phyloP scores from a whole-genome alignment of 2,329 filamentous ascomycete genomes.

The Colletotrichum limetticola region DNA sequence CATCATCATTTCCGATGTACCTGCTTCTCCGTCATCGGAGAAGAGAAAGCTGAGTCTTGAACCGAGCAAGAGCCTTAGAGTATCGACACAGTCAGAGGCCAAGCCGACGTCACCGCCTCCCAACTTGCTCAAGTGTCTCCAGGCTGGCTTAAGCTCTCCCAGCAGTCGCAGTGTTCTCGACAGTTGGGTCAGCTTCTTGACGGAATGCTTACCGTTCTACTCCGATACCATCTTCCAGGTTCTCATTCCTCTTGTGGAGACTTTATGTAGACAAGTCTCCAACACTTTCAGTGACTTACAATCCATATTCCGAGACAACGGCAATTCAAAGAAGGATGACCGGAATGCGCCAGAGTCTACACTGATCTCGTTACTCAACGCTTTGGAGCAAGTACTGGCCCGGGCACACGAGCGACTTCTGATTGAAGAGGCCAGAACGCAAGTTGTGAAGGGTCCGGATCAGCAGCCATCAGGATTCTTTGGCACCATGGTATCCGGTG shows the following conservation, averaged over 20 bases:
- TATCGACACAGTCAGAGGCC: conserved; percentile 48
- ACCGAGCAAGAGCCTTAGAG: conserved; percentile 50
- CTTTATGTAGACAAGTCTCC: conserved; percentile 82
- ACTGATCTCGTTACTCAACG: conserved; percentile 88
- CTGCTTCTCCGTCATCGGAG: conserved; percentile 58
- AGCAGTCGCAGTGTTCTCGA: conserved; percentile 83
- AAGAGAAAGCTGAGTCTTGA: conserved; percentile 57
- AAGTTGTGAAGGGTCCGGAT: conserved; percentile 80
- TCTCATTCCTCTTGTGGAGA: conserved; percentile 89
- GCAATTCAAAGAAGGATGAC: conserved; percentile 37
- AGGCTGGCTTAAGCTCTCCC: conserved; percentile 80
- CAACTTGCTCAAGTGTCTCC: conserved; percentile 84
- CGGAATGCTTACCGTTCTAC: conserved; percentile 86
- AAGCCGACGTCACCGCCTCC: conserved; percentile 67
- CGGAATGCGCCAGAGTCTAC: conserved; percentile 73
- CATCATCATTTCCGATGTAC: conserved; percentile 49
- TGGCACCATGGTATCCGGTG: conserved; percentile 92
- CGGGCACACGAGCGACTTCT: conserved; percentile 86
- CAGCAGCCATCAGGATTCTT: conserved; percentile 85
- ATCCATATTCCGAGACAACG: conserved; percentile 63
- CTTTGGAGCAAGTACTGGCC: conserved; percentile 89
- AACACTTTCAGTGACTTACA: conserved; percentile 78
- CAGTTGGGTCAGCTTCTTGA: conserved; percentile 89
- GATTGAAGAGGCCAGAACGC: conserved; percentile 76
- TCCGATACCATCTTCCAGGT: conserved; percentile 88